Conservation (phyloP, 306 rosid genomes). For the Glycyrrhiza uralensis region DNA sequence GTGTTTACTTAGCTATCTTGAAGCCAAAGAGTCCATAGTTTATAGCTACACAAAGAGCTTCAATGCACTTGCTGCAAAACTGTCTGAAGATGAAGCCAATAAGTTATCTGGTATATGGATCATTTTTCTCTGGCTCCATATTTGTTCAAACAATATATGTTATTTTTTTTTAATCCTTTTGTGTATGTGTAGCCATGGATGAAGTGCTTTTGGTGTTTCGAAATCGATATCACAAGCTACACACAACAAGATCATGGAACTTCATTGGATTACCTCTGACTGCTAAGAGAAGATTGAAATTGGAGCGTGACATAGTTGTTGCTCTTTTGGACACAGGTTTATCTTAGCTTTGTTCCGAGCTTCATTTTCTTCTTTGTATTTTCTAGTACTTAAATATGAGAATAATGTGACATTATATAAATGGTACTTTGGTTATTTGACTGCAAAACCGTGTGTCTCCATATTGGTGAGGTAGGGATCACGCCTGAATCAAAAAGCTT, state of each 20-base stretch:
- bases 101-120: slow-evolving; percentile 49
- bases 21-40: slow-evolving; percentile 62
- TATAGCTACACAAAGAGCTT: slow-evolving; percentile 78
- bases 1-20: slow-evolving; percentile 40
- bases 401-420: background rate
- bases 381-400: background rate
- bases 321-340: slow-evolving; percentile 82
- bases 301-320: slow-evolving; percentile 58
- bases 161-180: background rate
- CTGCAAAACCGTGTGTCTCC: background rate
- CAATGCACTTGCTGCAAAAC: slow-evolving; percentile 90
- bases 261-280: slow-evolving; percentile 68
- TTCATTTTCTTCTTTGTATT: background rate
- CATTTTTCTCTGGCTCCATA: background rate
- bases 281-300: slow-evolving; percentile 48
- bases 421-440: background rate
- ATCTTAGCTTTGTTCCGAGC: background rate
- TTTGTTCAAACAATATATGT: background rate
- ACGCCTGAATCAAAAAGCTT: slow-evolving; percentile 82
- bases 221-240: slow-evolving; percentile 62
- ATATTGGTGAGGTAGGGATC: slow-evolving; percentile 47
- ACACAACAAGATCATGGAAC: slow-evolving; percentile 90
- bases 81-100: slow-evolving; percentile 58
- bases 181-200: slow-evolving; percentile 44
- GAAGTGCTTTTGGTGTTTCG: slow-evolving; percentile 55